Evolutionary conservation across 768 basidiomycete species (phyloP), one percentile per base, ranked within the genome.

Genomic region (Pleurotus pulmonarius): DNA sequence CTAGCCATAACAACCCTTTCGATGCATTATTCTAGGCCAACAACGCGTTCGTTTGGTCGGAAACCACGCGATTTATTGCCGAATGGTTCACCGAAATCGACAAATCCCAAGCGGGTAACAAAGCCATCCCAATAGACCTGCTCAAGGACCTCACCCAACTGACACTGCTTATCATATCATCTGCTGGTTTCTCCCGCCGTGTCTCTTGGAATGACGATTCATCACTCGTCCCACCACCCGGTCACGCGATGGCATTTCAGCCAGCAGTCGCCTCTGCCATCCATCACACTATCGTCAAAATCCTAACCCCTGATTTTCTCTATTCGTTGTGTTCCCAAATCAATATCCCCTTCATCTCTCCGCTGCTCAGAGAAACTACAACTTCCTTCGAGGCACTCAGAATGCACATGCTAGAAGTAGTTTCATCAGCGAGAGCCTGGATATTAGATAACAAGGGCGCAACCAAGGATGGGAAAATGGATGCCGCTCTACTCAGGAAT

Each of bases 1-100:
- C 53, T 43, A 12, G 18, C 49, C 49, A 46, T 24, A 25, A 12
- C 47, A 18, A 25, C 7, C 46, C 39, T 26, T 55, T 34, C 9
- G 9, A 34, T 34, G 29, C 29, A 11, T 34, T 0, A 34, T 4
- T 34, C 3, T 34, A 34, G 79, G 70, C 73, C 9, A 78, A 81
- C 37, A 69, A 75, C 55, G 72, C 75, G 5, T 67, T 81, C n/a
- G 79, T 78, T 4, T 82, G 80, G 81, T 62, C 65, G 13, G 78
- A 81, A 59, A 69, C 75, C 0, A 67, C 72, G 7, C 71, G 70
- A 29, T 64, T 77, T 1, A 57, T 72, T 6, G 60, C 73, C 22
- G 74, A 79, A 58, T 79, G 77, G 78, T 73, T 78, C 46, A 61
- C 65, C 12, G 63, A 73, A 16, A 61, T 81, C 5, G 74, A 75